Evolutionary conservation across 1,284 basidiomycete species (phyloP).

Genomic region (Abortiporus biennis): DNA sequence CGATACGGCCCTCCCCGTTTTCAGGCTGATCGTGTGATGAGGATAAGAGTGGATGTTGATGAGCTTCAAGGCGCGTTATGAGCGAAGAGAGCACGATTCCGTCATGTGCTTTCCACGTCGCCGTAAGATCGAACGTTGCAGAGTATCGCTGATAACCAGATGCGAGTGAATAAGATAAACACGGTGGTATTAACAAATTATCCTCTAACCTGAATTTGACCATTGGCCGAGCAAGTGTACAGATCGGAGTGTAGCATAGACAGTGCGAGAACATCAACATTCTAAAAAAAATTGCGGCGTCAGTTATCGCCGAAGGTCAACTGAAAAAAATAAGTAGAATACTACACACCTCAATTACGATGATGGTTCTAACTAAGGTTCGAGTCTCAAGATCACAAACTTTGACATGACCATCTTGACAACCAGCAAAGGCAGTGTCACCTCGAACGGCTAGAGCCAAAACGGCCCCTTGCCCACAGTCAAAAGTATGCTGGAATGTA

Average conservation of each 20-base stretch:
- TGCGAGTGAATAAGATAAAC: slow-evolving; percentile 3
- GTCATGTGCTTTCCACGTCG: slow-evolving; percentile 75
- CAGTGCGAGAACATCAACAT: slow-evolving; percentile 75
- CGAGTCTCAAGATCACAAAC: slow-evolving; percentile 90
- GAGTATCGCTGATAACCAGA: slow-evolving; percentile 58
- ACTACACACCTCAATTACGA: slow-evolving; percentile 67
- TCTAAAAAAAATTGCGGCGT: slow-evolving; percentile 35
- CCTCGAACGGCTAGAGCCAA: slow-evolving; percentile 74
- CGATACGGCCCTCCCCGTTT: slow-evolving; percentile 21
- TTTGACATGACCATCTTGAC: slow-evolving; percentile 90
- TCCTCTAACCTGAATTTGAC: slow-evolving; percentile 59
- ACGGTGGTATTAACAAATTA: neutral
- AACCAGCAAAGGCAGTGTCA: slow-evolving; percentile 85
- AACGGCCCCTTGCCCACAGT: slow-evolving; percentile 64
- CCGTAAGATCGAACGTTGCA: slow-evolving; percentile 76
- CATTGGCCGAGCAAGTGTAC: slow-evolving; percentile 81
- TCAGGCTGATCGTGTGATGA: too few species aligned
- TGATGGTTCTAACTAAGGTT: slow-evolving; percentile 79
- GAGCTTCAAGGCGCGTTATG: slow-evolving; percentile 30
- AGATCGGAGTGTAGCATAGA: slow-evolving; percentile 72
- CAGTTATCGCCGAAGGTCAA: too few species aligned
- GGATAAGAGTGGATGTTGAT: too few species aligned
- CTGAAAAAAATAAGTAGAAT: neutral
- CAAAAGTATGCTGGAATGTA: slow-evolving; percentile 52
- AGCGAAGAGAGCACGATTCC: slow-evolving; percentile 80